Conservation (phyloP, 257 asterid genomes). For the Solanum pennellii region DNA sequence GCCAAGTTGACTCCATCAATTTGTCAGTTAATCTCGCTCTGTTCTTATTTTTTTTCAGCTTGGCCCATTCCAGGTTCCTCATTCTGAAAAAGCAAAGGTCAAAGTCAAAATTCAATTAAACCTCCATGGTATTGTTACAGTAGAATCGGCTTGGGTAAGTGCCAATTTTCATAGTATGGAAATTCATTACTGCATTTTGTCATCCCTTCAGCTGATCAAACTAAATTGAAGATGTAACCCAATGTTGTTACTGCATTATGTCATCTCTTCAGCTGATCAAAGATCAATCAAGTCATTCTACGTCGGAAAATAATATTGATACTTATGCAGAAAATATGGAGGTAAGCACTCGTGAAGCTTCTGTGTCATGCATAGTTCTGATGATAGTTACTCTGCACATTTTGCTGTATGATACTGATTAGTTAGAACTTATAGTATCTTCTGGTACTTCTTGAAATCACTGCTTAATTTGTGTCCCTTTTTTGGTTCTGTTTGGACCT, state of each 20-base stretch:
- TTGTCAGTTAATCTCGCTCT: neutral
- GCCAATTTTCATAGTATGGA: neutral
- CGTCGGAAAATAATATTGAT: constrained; percentile 16
- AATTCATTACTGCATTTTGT: neutral
- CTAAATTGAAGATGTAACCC: neutral
- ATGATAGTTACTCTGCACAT: constrained; percentile 6
- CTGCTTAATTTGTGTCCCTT: neutral
- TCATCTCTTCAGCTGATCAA: constrained; percentile 52
- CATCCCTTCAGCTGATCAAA: constrained; percentile 49
- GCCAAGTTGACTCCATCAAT: neutral
- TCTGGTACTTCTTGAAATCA: neutral
- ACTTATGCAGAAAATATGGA: constrained; percentile 35
- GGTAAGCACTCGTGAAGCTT: constrained; percentile 28
- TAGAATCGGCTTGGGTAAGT: constrained; percentile 76
- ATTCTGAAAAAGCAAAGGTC: constrained; percentile 39
- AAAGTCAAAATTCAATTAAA: constrained; percentile 67
- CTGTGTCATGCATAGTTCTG: constrained; percentile 28
- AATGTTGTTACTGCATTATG: neutral
- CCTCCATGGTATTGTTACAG: constrained; percentile 68
- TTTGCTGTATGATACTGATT: constrained; percentile 7
- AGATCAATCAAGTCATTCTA: constrained; percentile 35
- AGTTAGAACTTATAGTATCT: neutral
- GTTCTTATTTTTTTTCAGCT: constrained; percentile 32
- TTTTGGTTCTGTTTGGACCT: neutral
- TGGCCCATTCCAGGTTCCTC: constrained; percentile 65